phyloP scores from a whole-genome alignment of 2,329 filamentous ascomycete genomes.

The Aspergillus intermedius region DNA sequence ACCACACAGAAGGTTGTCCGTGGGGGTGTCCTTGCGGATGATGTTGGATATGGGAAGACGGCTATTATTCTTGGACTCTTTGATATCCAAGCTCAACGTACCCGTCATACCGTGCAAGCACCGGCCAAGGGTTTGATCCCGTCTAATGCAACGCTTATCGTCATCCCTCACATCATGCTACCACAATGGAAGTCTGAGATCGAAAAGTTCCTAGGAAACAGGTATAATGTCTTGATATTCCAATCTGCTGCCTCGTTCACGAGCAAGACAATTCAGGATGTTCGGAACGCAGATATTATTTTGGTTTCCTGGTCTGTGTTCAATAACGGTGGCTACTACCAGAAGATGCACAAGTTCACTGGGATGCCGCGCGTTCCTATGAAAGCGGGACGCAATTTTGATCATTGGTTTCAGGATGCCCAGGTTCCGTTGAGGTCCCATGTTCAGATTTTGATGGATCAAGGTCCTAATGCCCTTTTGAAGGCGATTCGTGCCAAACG shows the following conservation, averaged over 20 bases:
- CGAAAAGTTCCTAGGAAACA: conserved; percentile 41
- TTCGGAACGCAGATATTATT: conserved; percentile 49
- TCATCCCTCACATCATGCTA: conserved; percentile 51
- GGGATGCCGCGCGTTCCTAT: conserved; percentile 39
- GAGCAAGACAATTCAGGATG: conserved; percentile 36
- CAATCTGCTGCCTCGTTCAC: conserved; percentile 33
- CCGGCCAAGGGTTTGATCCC: conserved; percentile 28
- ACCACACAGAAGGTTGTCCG: conserved; percentile 33
- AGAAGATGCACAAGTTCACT: conserved; percentile 45
- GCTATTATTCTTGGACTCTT: conserved; percentile 54
- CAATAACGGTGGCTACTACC: conserved; percentile 42
- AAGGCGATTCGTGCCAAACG: conserved; percentile 17
- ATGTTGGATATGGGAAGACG: conserved; percentile 63
- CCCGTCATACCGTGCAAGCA: conserved; percentile 7
- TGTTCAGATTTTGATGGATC: conserved; percentile 28
- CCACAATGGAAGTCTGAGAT: conserved; percentile 55
- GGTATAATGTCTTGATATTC: conserved; percentile 43
- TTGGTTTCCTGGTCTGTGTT: conserved; percentile 50
- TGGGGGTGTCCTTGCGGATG: conserved; percentile 58
- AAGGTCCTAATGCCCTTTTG: conserved; percentile 29
- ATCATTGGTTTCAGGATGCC: conserved; percentile 49
- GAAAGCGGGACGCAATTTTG: conserved; percentile 43
- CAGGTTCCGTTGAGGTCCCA: conserved; percentile 37
- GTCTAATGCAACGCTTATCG: conserved; percentile 53
- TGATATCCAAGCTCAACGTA: conserved; percentile 36